Evolutionary conservation across 2,329 filamentous ascomycete species (phyloP), one percentile per base, ranked within the genome.

Genomic region (Hypoxylon sp.): DNA sequence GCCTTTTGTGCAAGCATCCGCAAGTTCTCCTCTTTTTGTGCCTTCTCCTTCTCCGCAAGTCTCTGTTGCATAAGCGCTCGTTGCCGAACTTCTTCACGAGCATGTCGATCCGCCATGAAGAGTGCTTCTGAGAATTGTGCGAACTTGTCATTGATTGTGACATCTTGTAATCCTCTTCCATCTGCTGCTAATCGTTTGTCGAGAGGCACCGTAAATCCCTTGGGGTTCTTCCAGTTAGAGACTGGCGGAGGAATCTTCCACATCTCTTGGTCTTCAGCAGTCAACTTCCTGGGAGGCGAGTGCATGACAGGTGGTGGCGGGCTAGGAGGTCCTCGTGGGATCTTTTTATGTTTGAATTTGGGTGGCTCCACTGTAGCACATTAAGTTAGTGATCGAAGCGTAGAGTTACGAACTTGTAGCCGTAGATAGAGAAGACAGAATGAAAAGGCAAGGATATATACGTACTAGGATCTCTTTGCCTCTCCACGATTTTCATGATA

Each of bases 271-370:
- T 99, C 96, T 79, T 97, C 94, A 5, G 95, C 96, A 0, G 96
- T 99, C 68, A 99, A 86, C 77, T 98, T 99, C 68, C 96, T 86
- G 0, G 96, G 94, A 13, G 96, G 96, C 2, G 93, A 97, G 79
- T 97, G 94, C 89, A 99, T 93, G 52, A 99, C 89, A 1, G 96
- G 96, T 14, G 96, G 93, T 0, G 96, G 96, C 2, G 96, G 96
- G 55, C 92, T 96, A 0, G 95, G 94, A 9, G 96, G 94, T 36
- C 95, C 94, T 74, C 93, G 89, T 9, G 95, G 95, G 63, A 99
- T 97, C 82, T 98, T 97, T 85, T 98, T 98, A 83, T 98, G 93
- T 81, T 98, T 98, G 83, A 98, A 98, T 77, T 98, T 98, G 1
- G 96, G 95, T 1, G 96, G 96, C 77, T 98, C 95, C 91, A 76